Percentiles rank a stretch among this genome's conserved stretches.
phyloP scores from a whole-genome alignment of 2,329 filamentous ascomycete species.

The Aureobasidium sp. region DNA sequence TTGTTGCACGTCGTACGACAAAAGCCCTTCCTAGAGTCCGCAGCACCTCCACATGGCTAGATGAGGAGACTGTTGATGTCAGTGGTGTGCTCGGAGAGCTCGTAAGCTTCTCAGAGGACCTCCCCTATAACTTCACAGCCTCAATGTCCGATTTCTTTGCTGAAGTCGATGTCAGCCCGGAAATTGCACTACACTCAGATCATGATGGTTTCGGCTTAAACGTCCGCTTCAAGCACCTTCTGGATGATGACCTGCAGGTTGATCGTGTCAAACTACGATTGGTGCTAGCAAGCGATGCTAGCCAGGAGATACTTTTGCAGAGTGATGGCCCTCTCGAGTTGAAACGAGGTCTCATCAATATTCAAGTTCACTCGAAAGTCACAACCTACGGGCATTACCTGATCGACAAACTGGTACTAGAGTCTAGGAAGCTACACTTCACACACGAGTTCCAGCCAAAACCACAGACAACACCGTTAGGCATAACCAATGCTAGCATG shows the following conservation, averaged over 20 bases:
- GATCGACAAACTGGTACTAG: slow-evolving; percentile 64
- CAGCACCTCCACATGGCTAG: slow-evolving; percentile 28
- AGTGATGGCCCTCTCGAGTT: slow-evolving; percentile 41
- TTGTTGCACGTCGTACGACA: slow-evolving; percentile 41
- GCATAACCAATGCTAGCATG: slow-evolving; percentile 38
- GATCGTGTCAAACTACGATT: slow-evolving; percentile 60
- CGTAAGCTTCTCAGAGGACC: slow-evolving; percentile 40
- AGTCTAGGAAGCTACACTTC: slow-evolving; percentile 57
- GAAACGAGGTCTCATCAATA: slow-evolving; percentile 48
- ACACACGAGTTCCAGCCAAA: slow-evolving; percentile 56
- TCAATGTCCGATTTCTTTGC: slow-evolving; percentile 69
- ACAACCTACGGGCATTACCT: slow-evolving; percentile 67
- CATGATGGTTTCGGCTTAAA: slow-evolving; percentile 69
- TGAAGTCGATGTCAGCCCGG: slow-evolving; percentile 58
- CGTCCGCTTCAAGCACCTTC: slow-evolving; percentile 62
- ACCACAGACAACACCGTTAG: slow-evolving; percentile 39
- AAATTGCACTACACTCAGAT: slow-evolving; percentile 61
- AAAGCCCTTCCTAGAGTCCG: neutral
- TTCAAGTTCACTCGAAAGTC: slow-evolving; percentile 49
- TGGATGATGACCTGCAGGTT: slow-evolving; percentile 63
- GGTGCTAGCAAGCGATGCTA: slow-evolving; percentile 49
- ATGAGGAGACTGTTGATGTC: slow-evolving; percentile 34
- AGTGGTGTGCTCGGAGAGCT: slow-evolving; percentile 36
- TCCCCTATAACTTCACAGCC: slow-evolving; percentile 58
- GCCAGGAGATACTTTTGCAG: slow-evolving; percentile 62